Conservation (phyloP, 2,329 filamentous ascomycete species). For the Pyrenophora tritici-repentis region DNA sequence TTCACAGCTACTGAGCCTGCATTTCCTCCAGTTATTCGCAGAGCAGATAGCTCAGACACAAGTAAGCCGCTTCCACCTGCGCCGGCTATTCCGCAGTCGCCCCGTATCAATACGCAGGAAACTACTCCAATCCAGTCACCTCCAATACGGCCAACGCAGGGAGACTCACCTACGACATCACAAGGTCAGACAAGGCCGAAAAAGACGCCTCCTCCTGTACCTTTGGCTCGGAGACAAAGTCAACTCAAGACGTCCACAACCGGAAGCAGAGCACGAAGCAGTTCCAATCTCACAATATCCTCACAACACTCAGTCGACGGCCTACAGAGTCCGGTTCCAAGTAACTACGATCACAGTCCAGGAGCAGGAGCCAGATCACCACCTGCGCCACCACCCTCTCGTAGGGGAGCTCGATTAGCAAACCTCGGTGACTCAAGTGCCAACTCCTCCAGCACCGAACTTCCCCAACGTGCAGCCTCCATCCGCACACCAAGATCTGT, state of each 20-base stretch:
- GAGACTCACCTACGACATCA: slow-evolving; percentile 25
- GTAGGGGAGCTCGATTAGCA: slow-evolving; percentile 37
- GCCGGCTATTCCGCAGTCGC: slow-evolving; percentile 41
- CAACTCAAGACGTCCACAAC: slow-evolving; percentile 38
- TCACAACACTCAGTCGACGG: slow-evolving; percentile 43
- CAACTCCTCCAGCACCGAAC: slow-evolving; percentile 38
- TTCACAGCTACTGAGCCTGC: slow-evolving; percentile 34
- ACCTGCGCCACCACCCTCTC: slow-evolving; percentile 42
- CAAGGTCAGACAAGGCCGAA: slow-evolving; percentile 33
- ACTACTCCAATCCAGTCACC: slow-evolving; percentile 20
- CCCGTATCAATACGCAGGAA: slow-evolving; percentile 31
- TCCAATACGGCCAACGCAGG: slow-evolving; percentile 15
- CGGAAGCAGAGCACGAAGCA: slow-evolving; percentile 41
- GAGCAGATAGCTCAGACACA: slow-evolving; percentile 54
- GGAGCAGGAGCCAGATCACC: slow-evolving; percentile 32
- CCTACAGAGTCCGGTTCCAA: slow-evolving; percentile 21
- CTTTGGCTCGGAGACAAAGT: slow-evolving; percentile 43
- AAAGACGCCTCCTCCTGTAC: slow-evolving; percentile 42
- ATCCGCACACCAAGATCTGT: slow-evolving; percentile 28
- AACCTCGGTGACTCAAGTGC: slow-evolving; percentile 31
- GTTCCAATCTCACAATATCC: slow-evolving; percentile 43
- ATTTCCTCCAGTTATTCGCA: slow-evolving; percentile 28
- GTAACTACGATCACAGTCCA: slow-evolving; percentile 22
- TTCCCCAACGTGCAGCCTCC: slow-evolving; percentile 27
- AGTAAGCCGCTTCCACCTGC: slow-evolving; percentile 67